These are phyloP conservation scores for Multifurca ochricompacta DNA, from an alignment of 768 basidiomycete species.

Conservation along the genomic window DNA sequence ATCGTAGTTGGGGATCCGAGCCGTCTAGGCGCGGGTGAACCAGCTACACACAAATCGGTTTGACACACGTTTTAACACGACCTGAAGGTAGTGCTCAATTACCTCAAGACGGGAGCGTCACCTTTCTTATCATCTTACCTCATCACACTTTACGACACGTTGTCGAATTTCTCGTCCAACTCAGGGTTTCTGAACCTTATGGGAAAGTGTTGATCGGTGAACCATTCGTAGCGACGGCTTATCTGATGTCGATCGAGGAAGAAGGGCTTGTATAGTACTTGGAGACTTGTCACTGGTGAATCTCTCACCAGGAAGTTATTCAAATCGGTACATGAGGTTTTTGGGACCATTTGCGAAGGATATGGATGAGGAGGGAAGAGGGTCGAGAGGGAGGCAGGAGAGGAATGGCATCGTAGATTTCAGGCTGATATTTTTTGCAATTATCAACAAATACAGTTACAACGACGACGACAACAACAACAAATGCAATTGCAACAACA, in stretches of 20 bases:
- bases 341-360: conserved; percentile 1
- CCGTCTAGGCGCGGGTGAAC: background rate
- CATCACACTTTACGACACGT: conserved; percentile 2
- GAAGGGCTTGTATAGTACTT: background rate
- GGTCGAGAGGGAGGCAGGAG: background rate
- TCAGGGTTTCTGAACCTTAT: background rate
- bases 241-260: conserved; percentile 3
- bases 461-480: no score
- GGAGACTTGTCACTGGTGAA: conserved; percentile 9
- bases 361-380: conserved; percentile 2
- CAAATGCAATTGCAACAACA: no score
- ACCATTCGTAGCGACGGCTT: conserved; percentile 8
- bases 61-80: conserved; percentile 9
- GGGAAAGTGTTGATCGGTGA: background rate
- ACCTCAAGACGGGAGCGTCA: background rate
- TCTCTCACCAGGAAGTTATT: background rate
- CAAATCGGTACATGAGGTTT: background rate
- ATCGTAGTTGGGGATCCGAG: conserved; percentile 3
- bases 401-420: background rate
- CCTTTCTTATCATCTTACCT: background rate
- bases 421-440: no score
- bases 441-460: no score
- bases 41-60: background rate
- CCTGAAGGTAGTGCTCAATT: background rate
- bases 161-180: conserved; percentile 1